Evolutionary conservation across 805 yeast species (phyloP).

Genomic region (Starmerella davenportii): DNA sequence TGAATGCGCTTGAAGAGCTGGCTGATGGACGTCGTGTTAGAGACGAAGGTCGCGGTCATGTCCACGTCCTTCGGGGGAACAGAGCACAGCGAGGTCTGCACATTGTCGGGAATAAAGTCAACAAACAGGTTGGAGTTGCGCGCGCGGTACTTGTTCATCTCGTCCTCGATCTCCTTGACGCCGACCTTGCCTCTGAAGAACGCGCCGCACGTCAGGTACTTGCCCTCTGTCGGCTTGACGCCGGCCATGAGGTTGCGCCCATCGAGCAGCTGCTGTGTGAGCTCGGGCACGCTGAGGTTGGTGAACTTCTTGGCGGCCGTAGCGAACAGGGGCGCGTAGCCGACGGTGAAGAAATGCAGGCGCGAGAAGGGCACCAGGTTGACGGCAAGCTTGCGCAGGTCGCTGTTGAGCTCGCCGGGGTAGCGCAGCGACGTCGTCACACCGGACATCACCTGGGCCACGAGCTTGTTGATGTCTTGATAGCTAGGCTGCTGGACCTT

Average conservation of each 20-base stretch:
- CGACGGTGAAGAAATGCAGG: constrained; percentile 87
- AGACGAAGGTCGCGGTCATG: constrained; percentile 83
- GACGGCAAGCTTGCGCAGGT: constrained; percentile 81
- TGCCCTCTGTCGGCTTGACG: constrained; percentile 74
- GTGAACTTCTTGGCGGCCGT: constrained; percentile 67
- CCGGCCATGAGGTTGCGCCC: constrained; percentile 93
- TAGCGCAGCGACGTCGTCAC: constrained; percentile 84
- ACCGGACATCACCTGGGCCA: constrained; percentile 86
- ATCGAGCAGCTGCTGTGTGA: constrained; percentile 86
- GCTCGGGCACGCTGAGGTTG: constrained; percentile 71
- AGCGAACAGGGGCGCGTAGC: constrained; percentile 81
- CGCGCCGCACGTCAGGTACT: constrained; percentile 83
- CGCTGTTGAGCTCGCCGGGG: constrained; percentile 90
- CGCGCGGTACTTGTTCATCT: constrained; percentile 68
- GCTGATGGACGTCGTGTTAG: constrained; percentile 84
- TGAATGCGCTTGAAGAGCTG: constrained; percentile 80
- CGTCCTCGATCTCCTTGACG: constrained; percentile 86
- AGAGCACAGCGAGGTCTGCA: constrained; percentile 83
- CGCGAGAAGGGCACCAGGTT: constrained; percentile 91
- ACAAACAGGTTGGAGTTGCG: constrained; percentile 71
- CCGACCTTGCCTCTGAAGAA: constrained; percentile 88
- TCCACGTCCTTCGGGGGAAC: constrained; percentile 74
- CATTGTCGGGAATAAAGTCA: constrained; percentile 92
- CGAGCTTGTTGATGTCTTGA: constrained; percentile 61
- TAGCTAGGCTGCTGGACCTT: constrained; percentile 65